phyloP scores from a whole-genome alignment of 1,139 yeast species.

The Torulaspora globosa region DNA sequence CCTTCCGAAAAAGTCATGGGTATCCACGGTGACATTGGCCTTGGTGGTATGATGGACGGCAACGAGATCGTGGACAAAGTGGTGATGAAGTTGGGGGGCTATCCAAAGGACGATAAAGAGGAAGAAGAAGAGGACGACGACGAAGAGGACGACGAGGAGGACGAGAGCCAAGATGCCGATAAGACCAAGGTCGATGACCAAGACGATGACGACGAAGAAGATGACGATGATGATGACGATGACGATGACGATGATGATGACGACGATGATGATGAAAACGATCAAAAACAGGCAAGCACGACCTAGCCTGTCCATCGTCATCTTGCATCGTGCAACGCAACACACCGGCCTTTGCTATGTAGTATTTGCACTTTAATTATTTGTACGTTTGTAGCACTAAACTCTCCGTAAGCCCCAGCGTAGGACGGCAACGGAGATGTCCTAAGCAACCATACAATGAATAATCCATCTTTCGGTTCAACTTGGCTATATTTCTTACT shows the following conservation, averaged over 20 bases:
- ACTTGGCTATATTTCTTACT: background rate
- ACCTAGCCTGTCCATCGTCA: constrained; percentile 13
- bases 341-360: constrained; percentile 10
- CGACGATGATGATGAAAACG: constrained; percentile 36
- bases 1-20: constrained; percentile 95
- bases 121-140: constrained; percentile 65
- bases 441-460: background rate
- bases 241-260: constrained; percentile 42
- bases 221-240: constrained; percentile 43
- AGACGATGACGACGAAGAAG: constrained; percentile 46
- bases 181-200: constrained; percentile 43
- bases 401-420: constrained; percentile 2
- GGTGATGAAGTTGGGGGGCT: constrained; percentile 80
- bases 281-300: background rate
- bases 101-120: constrained; percentile 81
- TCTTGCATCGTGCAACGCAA: background rate
- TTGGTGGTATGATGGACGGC: constrained; percentile 95
- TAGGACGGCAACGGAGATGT: background rate
- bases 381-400: constrained; percentile 5
- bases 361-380: constrained; percentile 5
- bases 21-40: constrained; percentile 86
- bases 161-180: constrained; percentile 40
- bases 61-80: constrained; percentile 85
- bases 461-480: background rate
- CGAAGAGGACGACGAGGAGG: constrained; percentile 47